Base-by-base conservation (phyloP, 306 rosid species). In the Rosa persica region DNA sequence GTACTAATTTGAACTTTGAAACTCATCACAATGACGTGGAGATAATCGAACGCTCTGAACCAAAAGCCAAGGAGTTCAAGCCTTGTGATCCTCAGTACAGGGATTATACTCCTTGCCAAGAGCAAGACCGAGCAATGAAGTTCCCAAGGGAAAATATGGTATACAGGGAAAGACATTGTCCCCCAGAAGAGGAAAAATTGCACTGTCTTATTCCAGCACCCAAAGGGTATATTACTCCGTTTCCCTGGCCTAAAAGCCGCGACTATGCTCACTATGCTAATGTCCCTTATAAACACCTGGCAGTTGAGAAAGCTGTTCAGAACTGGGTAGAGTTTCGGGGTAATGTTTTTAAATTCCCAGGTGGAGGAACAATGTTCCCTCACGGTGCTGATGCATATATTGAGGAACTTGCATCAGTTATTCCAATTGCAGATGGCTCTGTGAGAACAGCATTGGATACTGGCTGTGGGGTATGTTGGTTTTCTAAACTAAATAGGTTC, bases 291-390 rank as follows among this genome's bases (percentile, higher is more conserved):
- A 93, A 91, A 81, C 80, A 82, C 82, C 60, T 96, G 79, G 91
- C 99, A 5, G 98, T 95, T 78, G 99, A 96, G 87, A 96, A 96
- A 88, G 99, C 99, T 46, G 85, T 73, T 78, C 98, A 96, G 87
- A 85, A 96, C 70, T 96, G 98, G 99, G 99, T 96, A 82, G 85
- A 91, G 82, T 93, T 76, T 80, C 84, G 88, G 81, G 99, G 99
- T 77, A 85, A 93, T 76, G 97, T 96, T 70, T 96, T 93, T 80
- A 90, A 91, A 78, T 96, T 96, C 88, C 99, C 99, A 3, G 99
- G 99, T 58, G 99, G 99, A 83, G 99, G 98, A 76, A 91, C 98
- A 58, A 95, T 95, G 98, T 93, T 95, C 80, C 99, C 97, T 77
- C 97, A 93, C 52, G 99, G 98, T 7, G 97, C 92, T 3, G 94